Base-by-base conservation (phyloP, 768 basidiomycete species). In the Exidia glandulosa region DNA sequence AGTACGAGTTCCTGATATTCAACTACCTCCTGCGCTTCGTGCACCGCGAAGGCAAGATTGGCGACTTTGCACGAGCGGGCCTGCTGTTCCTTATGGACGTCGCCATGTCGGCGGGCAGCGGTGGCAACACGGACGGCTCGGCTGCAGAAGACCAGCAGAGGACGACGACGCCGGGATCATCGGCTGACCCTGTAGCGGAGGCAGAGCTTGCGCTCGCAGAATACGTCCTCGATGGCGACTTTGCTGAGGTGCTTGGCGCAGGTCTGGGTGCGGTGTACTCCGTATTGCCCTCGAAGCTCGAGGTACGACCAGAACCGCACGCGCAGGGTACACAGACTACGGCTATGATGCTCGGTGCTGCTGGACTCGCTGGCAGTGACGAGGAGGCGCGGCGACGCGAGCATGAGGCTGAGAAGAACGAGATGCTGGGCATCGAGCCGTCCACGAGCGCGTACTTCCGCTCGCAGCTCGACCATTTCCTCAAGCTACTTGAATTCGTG, bases 201-300 rank as follows among this genome's bases (percentile, higher is more conserved):
- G 90, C 92, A 1, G 88, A 88, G 1, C 77, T 94, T 47, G 88
- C 90, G 7, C 76, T 98, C 37, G 91, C 91, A 23, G 92, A 94
- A 68, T 96, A 92, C 69, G 90, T 97, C 57, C 80, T 96, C 19
- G 91, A 95, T 67, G 91, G 94, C n/a, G 95, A 97, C 72, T 95
- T 96, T 70, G 91, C 93, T n/a, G 94, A 97, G 63, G 95, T 98
- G 12, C 81, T 98, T 52, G 92, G 87, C 19, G 95, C 95, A 2
- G 93, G 94, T 16, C 71, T 98, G 12, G 87, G 92, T 3, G 95
- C 95, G 0, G 88, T 95, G 1, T 97, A 95, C 68, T 96, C 93
- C 2, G 73, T 93, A 2, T 76, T 98, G 12, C 95, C 95, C 0
- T 83, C 85, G 23, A 96, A 96, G 72, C 78, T 98, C 45, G 84